These are phyloP conservation scores for Globisporangium camurandrum DNA, from an alignment of 352 stramenopile genomes.

Conservation along the genomic window DNA sequence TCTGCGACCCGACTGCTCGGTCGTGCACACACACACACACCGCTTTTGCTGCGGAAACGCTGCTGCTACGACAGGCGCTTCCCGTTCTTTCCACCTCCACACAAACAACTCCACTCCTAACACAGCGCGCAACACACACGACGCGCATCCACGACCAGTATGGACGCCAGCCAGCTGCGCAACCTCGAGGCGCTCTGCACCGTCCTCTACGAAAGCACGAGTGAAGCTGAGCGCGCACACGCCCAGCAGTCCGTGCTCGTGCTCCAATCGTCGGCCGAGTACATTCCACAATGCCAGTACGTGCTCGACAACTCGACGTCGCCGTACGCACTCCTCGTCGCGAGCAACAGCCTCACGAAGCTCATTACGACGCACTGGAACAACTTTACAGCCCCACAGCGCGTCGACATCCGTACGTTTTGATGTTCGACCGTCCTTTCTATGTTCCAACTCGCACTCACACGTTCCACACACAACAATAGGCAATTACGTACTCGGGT, in stretches of 20 bases:
- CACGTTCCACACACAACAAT: background rate
- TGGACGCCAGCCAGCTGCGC: slow-evolving; percentile 74
- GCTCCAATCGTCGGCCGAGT: slow-evolving; percentile 90
- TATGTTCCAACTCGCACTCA: slow-evolving; percentile 2
- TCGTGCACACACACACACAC: too few relatives aligned
- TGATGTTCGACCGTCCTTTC: background rate
- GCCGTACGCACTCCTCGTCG: slow-evolving; percentile 94
- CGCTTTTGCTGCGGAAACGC: too few relatives aligned
- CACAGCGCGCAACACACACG: too few relatives aligned
- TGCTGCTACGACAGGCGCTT: background rate
- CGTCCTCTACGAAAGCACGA: slow-evolving; percentile 69
- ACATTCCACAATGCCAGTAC: slow-evolving; percentile 98
- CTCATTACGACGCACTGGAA: slow-evolving; percentile 97
- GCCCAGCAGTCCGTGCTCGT: slow-evolving; percentile 81
- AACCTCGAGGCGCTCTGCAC: slow-evolving; percentile 78
- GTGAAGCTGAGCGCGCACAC: slow-evolving; percentile 61
- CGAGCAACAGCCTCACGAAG: slow-evolving; percentile 94
- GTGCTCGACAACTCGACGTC: slow-evolving; percentile 95
- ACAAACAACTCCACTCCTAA: too few relatives aligned
- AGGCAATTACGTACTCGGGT: slow-evolving; percentile 97
- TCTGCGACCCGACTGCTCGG: too few relatives aligned
- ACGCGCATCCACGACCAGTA: slow-evolving; percentile 11
- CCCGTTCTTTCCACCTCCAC: background rate
- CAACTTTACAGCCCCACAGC: slow-evolving; percentile 78
- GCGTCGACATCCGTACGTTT: slow-evolving; percentile 89